Percentiles rank a stretch among this genome's conserved stretches.
phyloP scores from a whole-genome alignment of 192 early-diverging fungal genomes.

The Allomyces arbusculus region DNA sequence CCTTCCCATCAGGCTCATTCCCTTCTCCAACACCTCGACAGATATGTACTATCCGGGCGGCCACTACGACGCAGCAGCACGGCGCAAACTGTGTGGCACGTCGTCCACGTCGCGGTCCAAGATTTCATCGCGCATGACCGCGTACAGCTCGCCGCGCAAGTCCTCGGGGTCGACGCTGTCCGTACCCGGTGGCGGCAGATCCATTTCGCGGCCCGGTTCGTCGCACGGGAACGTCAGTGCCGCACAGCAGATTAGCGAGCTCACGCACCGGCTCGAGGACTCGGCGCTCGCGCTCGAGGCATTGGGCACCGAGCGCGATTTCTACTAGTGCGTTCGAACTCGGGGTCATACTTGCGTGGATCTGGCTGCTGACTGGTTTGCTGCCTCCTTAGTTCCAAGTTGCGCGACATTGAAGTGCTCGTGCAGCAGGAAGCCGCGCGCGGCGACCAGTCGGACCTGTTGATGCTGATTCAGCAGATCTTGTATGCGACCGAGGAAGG shows the following conservation, averaged over 20 bases:
- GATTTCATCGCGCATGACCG: constrained; percentile 1
- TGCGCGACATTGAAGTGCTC: constrained; percentile 82
- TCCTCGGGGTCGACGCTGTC: constrained; percentile 8
- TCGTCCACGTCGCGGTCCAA: constrained; percentile 10
- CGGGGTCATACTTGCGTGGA: too few species aligned
- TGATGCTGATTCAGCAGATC: constrained; percentile 64
- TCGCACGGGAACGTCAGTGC: constrained; percentile 46
- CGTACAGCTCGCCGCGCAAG: constrained; percentile 1
- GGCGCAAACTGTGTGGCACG: constrained; percentile 5
- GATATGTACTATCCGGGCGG: constrained; percentile 70
- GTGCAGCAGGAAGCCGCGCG: constrained; percentile 47
- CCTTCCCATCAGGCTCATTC: constrained; percentile 33
- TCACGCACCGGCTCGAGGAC: constrained; percentile 12
- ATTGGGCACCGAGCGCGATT: constrained; percentile 90
- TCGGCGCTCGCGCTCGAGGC: constrained; percentile 58
- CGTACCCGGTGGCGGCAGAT: constrained; percentile 7
- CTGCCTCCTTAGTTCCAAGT: constrained; percentile 32
- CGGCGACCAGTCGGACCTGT: constrained; percentile 24
- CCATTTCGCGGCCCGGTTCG: constrained; percentile 22
- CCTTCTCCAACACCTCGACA: constrained; percentile 81
- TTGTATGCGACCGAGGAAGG: constrained; percentile 72
- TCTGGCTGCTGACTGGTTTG: too few species aligned
- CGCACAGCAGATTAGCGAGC: constrained; percentile 52
- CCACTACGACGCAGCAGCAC: constrained; percentile 53
- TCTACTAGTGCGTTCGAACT: constrained; percentile 38